Evolutionary conservation across 129 eudicot genomes (phyloP).

Genomic region (Centaurea solstitialis): DNA sequence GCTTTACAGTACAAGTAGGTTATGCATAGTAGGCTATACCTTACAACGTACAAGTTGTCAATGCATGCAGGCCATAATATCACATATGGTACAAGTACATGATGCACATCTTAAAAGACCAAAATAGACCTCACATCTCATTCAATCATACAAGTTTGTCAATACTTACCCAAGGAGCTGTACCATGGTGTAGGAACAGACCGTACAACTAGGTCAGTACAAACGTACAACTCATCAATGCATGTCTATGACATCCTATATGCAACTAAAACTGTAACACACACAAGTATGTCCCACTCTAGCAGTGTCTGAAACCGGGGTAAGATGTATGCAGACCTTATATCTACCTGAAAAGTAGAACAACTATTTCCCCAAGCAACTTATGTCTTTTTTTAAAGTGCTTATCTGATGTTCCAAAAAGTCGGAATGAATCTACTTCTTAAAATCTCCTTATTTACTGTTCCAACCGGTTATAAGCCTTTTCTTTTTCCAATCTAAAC

Average conservation of each 20-base stretch:
- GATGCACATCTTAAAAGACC: slow-evolving; percentile 9
- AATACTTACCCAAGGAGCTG: background rate
- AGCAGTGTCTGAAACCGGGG: too few relatives aligned
- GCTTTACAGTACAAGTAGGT: background rate
- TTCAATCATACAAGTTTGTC: background rate
- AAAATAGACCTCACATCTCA: background rate
- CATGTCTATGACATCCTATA: background rate
- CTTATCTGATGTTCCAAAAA: too few relatives aligned
- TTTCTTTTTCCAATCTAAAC: too few relatives aligned
- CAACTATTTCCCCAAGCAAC: too few relatives aligned
- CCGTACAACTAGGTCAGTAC: background rate
- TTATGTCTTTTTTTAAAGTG: too few relatives aligned
- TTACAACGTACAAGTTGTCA: slow-evolving; percentile 8
- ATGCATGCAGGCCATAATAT: background rate
- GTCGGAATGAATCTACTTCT: too few relatives aligned
- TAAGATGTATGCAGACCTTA: too few relatives aligned
- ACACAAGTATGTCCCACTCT: too few relatives aligned
- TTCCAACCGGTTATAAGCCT: too few relatives aligned
- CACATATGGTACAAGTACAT: slow-evolving; percentile 23
- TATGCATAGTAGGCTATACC: background rate
- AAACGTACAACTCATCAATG: slow-evolving; percentile 24
- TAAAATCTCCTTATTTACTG: too few relatives aligned
- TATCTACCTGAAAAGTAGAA: background rate
- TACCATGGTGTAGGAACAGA: background rate
- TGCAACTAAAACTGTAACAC: background rate